A percentile compares a stretch with the other conserved stretches of the same genome.
phyloP scores from a whole-genome alignment of 2,329 filamentous ascomycete species.

The Aspergillus uvarum region DNA sequence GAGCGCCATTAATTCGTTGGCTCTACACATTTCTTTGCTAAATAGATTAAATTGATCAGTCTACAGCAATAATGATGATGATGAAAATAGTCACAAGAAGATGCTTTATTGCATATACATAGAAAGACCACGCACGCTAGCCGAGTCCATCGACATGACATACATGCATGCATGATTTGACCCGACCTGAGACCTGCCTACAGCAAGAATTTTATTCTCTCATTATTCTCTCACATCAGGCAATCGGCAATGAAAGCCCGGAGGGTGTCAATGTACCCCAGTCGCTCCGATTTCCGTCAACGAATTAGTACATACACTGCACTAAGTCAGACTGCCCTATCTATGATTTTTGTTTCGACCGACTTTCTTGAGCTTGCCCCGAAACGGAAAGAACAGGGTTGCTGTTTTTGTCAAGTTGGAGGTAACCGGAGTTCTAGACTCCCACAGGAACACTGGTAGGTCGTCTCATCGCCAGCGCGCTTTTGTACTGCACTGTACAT shows the following conservation, averaged over 20 bases:
- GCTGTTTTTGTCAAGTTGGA: neutral
- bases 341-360: too few species aligned
- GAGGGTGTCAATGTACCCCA: too few species aligned
- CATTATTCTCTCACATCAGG: neutral
- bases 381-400: neutral
- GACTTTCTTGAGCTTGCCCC: neutral
- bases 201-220: neutral
- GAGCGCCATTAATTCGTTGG: constrained; percentile 13
- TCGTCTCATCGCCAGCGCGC: too few species aligned
- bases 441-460: neutral
- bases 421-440: neutral
- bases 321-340: too few species aligned
- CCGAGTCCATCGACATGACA: neutral
- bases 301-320: too few species aligned
- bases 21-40: neutral
- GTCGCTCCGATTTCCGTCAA: too few species aligned
- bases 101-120: neutral
- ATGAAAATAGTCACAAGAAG: neutral
- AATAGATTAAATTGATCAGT: neutral
- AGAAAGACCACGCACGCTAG: neutral
- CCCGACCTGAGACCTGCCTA: neutral
- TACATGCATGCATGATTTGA: neutral
- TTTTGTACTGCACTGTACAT: too few species aligned
- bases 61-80: neutral
- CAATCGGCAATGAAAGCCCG: too few species aligned